Conservation (phyloP, 2,329 filamentous ascomycete species). For the Ceratocystiopsis minuta region DNA sequence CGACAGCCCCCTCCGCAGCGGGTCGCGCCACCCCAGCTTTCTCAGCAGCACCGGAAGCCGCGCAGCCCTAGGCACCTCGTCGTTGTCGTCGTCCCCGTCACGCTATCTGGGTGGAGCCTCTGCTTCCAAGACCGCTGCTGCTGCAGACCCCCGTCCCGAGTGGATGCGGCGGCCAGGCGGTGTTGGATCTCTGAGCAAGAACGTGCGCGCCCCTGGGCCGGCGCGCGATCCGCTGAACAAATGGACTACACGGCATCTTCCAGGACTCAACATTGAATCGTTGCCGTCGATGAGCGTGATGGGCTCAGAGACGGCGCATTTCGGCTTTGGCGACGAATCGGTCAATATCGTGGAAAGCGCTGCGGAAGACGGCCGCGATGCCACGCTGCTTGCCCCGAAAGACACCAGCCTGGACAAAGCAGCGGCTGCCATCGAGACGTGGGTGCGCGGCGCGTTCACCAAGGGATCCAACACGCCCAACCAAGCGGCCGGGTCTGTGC, state of each 20-base stretch:
- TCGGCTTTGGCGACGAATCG: slow-evolving; percentile 29
- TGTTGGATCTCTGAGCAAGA: slow-evolving; percentile 62
- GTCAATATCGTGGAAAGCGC: slow-evolving; percentile 29
- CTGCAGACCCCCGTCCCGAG: slow-evolving; percentile 23
- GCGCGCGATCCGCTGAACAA: slow-evolving; percentile 71
- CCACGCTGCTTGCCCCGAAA: slow-evolving; percentile 20
- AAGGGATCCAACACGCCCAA: slow-evolving; percentile 38
- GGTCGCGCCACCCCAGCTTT: slow-evolving; percentile 25
- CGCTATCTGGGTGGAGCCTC: slow-evolving; percentile 13
- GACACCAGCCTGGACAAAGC: slow-evolving; percentile 56
- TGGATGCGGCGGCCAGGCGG: slow-evolving; percentile 75
- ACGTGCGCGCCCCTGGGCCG: slow-evolving; percentile 58
- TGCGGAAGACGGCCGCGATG: slow-evolving; percentile 28
- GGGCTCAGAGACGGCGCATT: slow-evolving; percentile 39
- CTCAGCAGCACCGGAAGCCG: slow-evolving; percentile 11
- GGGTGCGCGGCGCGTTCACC: slow-evolving; percentile 67
- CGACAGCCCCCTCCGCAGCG: slow-evolving; percentile 18
- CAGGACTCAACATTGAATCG: slow-evolving; percentile 54
- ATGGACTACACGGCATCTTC: slow-evolving; percentile 68
- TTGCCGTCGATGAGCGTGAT: slow-evolving; percentile 48
- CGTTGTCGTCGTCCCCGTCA: slow-evolving; percentile 17
- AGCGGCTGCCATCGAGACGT: slow-evolving; percentile 73
- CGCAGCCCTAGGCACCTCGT: slow-evolving; percentile 11
- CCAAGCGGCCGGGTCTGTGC: slow-evolving; percentile 4
- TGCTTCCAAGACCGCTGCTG: neutral